Conservation (phyloP, 805 yeast genomes). For the Candida ipomoeae region DNA sequence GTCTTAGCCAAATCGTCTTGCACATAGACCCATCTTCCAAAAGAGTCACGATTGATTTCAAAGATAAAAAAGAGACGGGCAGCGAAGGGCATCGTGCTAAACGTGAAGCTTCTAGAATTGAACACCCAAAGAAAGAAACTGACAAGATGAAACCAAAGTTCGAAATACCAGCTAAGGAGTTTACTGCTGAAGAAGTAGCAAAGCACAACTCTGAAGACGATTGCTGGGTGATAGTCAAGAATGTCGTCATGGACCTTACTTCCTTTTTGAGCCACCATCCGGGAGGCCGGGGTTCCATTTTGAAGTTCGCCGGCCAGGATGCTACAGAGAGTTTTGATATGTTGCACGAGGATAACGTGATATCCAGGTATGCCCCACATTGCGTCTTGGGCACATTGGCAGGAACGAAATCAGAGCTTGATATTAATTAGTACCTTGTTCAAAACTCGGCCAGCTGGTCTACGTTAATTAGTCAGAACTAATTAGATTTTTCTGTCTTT, state of each 20-base stretch:
- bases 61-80: slow-evolving; percentile 5
- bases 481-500: slow-evolving; percentile 9
- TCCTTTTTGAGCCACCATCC: slow-evolving; percentile 48
- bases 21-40: slow-evolving; percentile 30
- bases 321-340: slow-evolving; percentile 48
- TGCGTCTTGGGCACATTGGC: slow-evolving; percentile 50
- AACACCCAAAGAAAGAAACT: neutral
- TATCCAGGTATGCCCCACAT: slow-evolving; percentile 44
- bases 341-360: slow-evolving; percentile 56
- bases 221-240: slow-evolving; percentile 54
- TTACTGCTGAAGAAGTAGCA: slow-evolving; percentile 42
- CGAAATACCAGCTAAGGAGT: slow-evolving; percentile 46
- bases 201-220: slow-evolving; percentile 43
- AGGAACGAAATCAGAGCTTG: slow-evolving; percentile 43
- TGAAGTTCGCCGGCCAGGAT: slow-evolving; percentile 44
- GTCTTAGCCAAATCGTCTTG: slow-evolving; percentile 17
- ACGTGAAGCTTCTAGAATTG: neutral
- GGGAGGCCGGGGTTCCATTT: slow-evolving; percentile 57
- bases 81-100: neutral
- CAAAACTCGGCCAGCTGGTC: neutral
- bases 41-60: slow-evolving; percentile 33
- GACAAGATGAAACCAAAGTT: slow-evolving; percentile 19
- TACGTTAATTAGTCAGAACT: slow-evolving; percentile 2
- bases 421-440: slow-evolving; percentile 16
- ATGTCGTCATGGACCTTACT: slow-evolving; percentile 48